phyloP scores from a whole-genome alignment of 1,139 yeast species.

The Pichia kudriavzevii region DNA sequence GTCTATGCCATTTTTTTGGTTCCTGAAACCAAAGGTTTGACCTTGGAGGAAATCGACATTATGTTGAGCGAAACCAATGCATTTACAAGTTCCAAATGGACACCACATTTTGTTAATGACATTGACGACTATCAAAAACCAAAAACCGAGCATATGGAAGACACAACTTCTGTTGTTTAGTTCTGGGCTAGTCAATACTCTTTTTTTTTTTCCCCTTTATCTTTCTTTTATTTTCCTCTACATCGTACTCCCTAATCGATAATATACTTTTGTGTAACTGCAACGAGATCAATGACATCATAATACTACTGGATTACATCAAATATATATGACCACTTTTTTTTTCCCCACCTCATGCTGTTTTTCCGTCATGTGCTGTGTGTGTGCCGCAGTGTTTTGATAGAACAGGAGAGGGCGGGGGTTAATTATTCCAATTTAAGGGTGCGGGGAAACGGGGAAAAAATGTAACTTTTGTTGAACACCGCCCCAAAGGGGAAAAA shows the following conservation, averaged over 20 bases:
- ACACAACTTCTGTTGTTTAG: neutral
- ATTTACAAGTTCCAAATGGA: conserved; percentile 26
- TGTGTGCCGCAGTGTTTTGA: no score
- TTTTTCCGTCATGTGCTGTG: no score
- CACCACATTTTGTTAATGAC: conserved; percentile 19
- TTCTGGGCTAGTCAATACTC: neutral
- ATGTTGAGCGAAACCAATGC: conserved; percentile 30
- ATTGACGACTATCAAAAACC: conserved; percentile 5
- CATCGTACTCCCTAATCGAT: neutral
- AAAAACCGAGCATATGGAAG: conserved; percentile 9
- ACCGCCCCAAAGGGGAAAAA: no score
- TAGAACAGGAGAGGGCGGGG: no score
- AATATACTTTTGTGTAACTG: no score
- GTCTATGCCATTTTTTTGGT: conserved; percentile 44
- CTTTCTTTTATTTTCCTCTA: neutral
- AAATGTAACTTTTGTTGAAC: no score
- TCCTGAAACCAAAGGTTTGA: conserved; percentile 49
- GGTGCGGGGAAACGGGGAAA: no score
- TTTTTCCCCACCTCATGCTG: no score
- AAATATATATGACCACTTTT: no score
- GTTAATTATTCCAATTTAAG: no score
- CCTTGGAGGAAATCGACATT: conserved; percentile 48
- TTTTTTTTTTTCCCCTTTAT: neutral
- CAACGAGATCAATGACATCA: no score
- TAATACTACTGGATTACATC: no score